Conservation (phyloP, 2,329 filamentous ascomycete genomes). For the Claviceps sp. region DNA sequence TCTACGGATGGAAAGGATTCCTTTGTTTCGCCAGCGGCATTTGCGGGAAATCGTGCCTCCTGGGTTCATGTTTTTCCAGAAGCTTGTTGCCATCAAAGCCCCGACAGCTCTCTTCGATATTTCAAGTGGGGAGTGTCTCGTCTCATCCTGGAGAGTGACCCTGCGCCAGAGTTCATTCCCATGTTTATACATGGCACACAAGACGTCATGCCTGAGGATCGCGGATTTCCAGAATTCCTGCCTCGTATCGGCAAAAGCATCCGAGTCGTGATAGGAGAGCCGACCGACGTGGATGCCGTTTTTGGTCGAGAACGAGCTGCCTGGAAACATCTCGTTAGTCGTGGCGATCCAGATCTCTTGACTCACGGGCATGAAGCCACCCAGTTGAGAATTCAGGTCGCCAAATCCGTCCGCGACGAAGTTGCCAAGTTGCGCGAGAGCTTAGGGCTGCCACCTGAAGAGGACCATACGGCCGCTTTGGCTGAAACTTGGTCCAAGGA, state of each 20-base stretch:
- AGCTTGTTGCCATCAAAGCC: constrained; percentile 82
- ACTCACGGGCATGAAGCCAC: constrained; percentile 48
- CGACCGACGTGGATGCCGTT: constrained; percentile 55
- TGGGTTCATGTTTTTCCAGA: constrained; percentile 98
- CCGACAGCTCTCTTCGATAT: constrained; percentile 70
- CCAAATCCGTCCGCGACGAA: constrained; percentile 62
- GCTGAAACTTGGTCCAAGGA: constrained; percentile 67
- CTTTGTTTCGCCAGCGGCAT: constrained; percentile 60
- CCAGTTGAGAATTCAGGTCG: constrained; percentile 60
- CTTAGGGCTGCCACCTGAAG: constrained; percentile 59
- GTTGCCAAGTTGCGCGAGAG: constrained; percentile 64
- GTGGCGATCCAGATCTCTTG: constrained; percentile 33
- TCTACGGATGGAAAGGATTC: constrained; percentile 53
- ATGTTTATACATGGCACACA: constrained; percentile 92
- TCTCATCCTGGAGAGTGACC: constrained; percentile 78
- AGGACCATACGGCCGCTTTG: constrained; percentile 62
- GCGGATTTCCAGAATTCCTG: constrained; percentile 65
- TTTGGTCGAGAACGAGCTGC: constrained; percentile 65
- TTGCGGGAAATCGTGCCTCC: constrained; percentile 52
- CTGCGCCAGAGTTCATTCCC: constrained; percentile 76
- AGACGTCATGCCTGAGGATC: constrained; percentile 73
- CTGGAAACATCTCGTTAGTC: constrained; percentile 55
- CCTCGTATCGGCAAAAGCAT: constrained; percentile 62
- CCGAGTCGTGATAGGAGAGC: constrained; percentile 65
- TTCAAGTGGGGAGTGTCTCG: constrained; percentile 97